Percentiles rank a stretch among this genome's conserved stretches.
phyloP scores from a whole-genome alignment of 2,329 filamentous ascomycete species.

The Aschersonia sp. region DNA sequence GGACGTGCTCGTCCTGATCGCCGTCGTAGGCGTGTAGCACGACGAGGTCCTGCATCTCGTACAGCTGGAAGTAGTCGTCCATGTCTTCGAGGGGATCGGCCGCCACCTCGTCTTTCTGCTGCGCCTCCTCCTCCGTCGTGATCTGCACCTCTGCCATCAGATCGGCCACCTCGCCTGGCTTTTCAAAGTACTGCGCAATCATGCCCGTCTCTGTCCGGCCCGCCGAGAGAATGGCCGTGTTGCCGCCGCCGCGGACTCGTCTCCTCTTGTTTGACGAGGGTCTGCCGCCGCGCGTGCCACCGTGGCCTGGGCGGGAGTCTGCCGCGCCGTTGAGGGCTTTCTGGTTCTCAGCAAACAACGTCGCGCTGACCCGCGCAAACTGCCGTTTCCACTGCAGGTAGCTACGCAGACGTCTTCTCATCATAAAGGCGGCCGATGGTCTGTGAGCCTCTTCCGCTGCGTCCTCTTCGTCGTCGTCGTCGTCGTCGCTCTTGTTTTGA shows the following conservation, averaged over 20 bases:
- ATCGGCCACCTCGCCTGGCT: slow-evolving; percentile 65
- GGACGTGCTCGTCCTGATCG: slow-evolving; percentile 89
- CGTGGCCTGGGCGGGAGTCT: slow-evolving; percentile 34
- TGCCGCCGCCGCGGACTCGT: slow-evolving; percentile 66
- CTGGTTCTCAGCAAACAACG: slow-evolving; percentile 67
- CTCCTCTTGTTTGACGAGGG: slow-evolving; percentile 76
- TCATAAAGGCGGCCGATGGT: slow-evolving; percentile 72
- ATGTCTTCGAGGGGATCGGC: slow-evolving; percentile 73
- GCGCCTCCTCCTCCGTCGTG: slow-evolving; percentile 62
- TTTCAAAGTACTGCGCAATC: slow-evolving; percentile 67
- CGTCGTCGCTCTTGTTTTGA: slow-evolving; percentile 13
- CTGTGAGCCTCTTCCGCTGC: slow-evolving; percentile 40
- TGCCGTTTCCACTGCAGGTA: slow-evolving; percentile 87
- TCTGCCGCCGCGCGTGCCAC: slow-evolving; percentile 31
- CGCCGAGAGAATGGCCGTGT: slow-evolving; percentile 33
- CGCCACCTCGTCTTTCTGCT: slow-evolving; percentile 62
- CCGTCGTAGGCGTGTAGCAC: slow-evolving; percentile 89
- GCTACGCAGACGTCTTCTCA: slow-evolving; percentile 72
- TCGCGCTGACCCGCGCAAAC: slow-evolving; percentile 71
- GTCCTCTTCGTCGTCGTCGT: slow-evolving; percentile 24
- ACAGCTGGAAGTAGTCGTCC: slow-evolving; percentile 85
- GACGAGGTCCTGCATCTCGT: slow-evolving; percentile 79
- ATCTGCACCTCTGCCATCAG: slow-evolving; percentile 72
- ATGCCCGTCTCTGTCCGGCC: slow-evolving; percentile 59
- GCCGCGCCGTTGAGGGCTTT: slow-evolving; percentile 56